A percentile compares a stretch with the other conserved stretches of the same genome.
Evolutionary conservation across 176 grass and related monocot species (phyloP).

Genomic region (Miscanthus lutarioriparius): DNA sequence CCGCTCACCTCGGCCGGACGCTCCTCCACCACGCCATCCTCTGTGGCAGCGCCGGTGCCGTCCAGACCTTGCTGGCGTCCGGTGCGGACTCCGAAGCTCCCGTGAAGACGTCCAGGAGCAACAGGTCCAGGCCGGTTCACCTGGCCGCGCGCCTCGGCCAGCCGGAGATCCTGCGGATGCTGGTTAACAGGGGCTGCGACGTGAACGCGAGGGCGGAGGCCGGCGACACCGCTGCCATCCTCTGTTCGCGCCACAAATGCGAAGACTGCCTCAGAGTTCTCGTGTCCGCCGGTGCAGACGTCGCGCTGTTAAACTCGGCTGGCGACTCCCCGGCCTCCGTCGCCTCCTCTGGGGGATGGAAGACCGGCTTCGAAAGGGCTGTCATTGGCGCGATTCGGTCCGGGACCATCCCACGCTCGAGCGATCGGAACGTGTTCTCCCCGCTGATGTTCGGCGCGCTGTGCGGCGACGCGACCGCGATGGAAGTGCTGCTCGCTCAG

Average conservation of each 20-base stretch:
- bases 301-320: conserved; percentile 59
- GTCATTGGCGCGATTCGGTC: conserved; percentile 52
- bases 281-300: conserved; percentile 55
- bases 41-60: conserved; percentile 63
- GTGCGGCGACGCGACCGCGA: conserved; percentile 50
- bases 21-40: conserved; percentile 96
- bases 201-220: conserved; percentile 61
- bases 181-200: conserved; percentile 60
- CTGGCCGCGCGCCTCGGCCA: conserved; percentile 68
- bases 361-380: conserved; percentile 42
- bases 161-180: conserved; percentile 50
- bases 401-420: conserved; percentile 57
- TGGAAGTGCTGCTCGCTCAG: conserved; percentile 61
- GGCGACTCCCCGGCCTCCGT: conserved; percentile 47
- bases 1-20: conserved; percentile 53
- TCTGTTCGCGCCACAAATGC: conserved; percentile 49
- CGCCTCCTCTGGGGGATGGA: conserved; percentile 58
- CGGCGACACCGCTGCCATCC: conserved; percentile 57
- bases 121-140: conserved; percentile 63
- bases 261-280: conserved; percentile 79
- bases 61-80: conserved; percentile 56
- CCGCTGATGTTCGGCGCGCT: conserved; percentile 53
- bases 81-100: conserved; percentile 59
- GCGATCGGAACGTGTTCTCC: conserved; percentile 63
- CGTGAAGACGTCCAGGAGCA: conserved; percentile 56